Percentiles rank a stretch among this genome's conserved stretches.
phyloP scores from a whole-genome alignment of 768 basidiomycete species.

The Psilocybe tampanensis region DNA sequence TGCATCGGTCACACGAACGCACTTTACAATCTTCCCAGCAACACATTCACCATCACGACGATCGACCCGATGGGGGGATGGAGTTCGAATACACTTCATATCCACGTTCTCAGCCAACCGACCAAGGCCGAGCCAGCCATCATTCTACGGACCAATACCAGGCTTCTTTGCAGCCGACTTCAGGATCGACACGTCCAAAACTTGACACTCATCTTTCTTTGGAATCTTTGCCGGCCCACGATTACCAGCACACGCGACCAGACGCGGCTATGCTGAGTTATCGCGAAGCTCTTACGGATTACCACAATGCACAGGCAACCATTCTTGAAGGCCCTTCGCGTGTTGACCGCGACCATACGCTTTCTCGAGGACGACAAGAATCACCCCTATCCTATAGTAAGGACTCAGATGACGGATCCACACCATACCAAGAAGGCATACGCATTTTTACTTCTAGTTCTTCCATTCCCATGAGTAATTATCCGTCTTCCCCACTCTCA shows the following conservation, averaged over 20 bases:
- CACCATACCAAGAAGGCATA: not conserved
- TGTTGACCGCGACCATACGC: not conserved
- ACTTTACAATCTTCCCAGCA: not conserved
- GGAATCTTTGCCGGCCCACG: not conserved
- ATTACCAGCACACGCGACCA: not conserved
- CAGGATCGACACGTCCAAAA: not conserved
- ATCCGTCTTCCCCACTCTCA: slow-evolving; percentile 7
- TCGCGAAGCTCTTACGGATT: not conserved
- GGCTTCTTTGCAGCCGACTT: not conserved
- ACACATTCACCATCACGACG: not conserved
- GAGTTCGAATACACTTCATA: not conserved
- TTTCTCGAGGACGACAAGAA: not conserved
- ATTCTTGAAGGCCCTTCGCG: not conserved
- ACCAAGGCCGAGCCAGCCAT: not conserved
- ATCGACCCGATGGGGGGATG: not conserved
- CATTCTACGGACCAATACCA: not conserved
- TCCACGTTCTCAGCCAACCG: not conserved
- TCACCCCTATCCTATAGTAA: not conserved
- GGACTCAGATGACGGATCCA: not conserved
- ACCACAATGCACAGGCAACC: not conserved
- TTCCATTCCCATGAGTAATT: slow-evolving; percentile 46
- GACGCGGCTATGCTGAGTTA: not conserved
- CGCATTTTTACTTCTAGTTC: slow-evolving; percentile 12
- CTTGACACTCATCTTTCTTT: not conserved
- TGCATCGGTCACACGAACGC: not conserved